Evolutionary conservation across 1,284 basidiomycete genomes (phyloP).

Genomic region (Irpex sp.): DNA sequence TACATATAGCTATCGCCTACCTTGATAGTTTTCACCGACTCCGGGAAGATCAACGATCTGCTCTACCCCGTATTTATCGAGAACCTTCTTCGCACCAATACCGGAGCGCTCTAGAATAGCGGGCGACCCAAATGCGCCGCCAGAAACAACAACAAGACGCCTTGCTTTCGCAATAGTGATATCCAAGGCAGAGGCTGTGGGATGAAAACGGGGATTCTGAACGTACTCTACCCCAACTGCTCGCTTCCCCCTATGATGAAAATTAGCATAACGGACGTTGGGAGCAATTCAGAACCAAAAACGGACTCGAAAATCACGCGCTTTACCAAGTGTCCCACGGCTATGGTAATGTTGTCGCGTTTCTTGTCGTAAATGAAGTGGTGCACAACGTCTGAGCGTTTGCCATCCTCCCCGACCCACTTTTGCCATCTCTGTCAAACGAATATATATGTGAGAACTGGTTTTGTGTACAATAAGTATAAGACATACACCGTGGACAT

Average conservation of each 20-base stretch:
- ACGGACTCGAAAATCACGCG: constrained; percentile 22
- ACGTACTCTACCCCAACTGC: constrained; percentile 20
- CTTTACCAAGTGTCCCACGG: constrained; percentile 23
- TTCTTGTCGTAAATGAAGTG: constrained; percentile 36
- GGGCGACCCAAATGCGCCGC: constrained; percentile 20
- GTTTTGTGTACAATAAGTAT: background rate
- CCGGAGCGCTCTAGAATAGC: constrained; percentile 28
- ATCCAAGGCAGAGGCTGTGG: constrained; percentile 24
- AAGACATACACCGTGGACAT: constrained; percentile 22
- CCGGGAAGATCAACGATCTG: constrained; percentile 25
- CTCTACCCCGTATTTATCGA: constrained; percentile 22
- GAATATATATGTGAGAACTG: background rate
- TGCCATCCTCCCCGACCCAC: constrained; percentile 40
- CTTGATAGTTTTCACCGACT: constrained; percentile 21
- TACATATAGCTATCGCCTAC: background rate
- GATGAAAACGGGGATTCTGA: constrained; percentile 14
- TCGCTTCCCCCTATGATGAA: constrained; percentile 7
- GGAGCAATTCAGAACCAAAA: background rate
- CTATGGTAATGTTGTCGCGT: constrained; percentile 14
- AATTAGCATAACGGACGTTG: background rate
- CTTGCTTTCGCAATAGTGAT: constrained; percentile 41
- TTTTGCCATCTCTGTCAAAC: constrained; percentile 10
- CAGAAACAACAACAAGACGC: constrained; percentile 50
- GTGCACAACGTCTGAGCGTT: constrained; percentile 63
- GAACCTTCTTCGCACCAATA: constrained; percentile 22